Conservation (phyloP, 345 rosid species). For the Psidium guajava region DNA sequence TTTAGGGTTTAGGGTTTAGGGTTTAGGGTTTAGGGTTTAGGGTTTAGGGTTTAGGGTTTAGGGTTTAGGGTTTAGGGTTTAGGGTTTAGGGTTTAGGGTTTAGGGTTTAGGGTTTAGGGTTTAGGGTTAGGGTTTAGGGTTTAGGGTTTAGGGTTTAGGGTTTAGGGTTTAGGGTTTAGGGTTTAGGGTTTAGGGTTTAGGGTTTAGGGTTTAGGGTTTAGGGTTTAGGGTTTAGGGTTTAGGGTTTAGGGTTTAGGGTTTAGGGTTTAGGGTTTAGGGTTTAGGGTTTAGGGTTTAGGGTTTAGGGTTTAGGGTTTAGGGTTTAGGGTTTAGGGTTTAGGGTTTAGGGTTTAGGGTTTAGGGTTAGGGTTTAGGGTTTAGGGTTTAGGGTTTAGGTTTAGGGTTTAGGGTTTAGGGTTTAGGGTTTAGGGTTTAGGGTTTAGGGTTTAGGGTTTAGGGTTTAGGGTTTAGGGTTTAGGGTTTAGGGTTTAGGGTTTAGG, state of each 20-base stretch:
- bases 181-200: neutral
- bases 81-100: neutral
- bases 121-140: neutral
- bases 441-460: neutral
- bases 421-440: neutral
- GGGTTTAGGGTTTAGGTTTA: neutral
- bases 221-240: neutral
- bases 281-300: neutral
- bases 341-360: neutral
- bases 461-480: neutral
- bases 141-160: neutral
- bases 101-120: neutral
- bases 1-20: conserved; percentile 1
- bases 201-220: neutral
- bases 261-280: neutral
- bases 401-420: neutral
- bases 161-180: neutral
- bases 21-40: neutral
- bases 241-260: neutral
- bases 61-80: neutral
- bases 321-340: neutral
- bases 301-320: neutral
- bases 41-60: neutral
- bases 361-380: neutral
- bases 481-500: neutral